Percentiles rank a stretch among this genome's conserved stretches.
phyloP scores from a whole-genome alignment of 208 protist genomes.

The Angomonas deanei region DNA sequence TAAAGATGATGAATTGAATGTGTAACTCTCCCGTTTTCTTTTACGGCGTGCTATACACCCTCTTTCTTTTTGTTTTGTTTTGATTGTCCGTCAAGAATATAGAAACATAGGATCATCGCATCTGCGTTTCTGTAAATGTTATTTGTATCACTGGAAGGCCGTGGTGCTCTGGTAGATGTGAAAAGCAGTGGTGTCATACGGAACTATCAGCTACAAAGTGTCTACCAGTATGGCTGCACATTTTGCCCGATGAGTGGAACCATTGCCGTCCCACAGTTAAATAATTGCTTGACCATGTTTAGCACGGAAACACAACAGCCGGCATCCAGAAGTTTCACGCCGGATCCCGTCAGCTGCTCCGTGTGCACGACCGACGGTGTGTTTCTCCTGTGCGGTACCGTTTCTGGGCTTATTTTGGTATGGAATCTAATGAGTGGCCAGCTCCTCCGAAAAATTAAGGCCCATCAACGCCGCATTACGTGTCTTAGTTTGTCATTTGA shows the following conservation, averaged over 20 bases:
- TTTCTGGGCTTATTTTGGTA: constrained; percentile 51
- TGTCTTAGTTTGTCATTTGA: constrained; percentile 50
- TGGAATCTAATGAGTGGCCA: constrained; percentile 70
- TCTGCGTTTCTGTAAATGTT: constrained; percentile 39
- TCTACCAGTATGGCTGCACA: constrained; percentile 20
- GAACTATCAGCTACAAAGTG: constrained; percentile 33
- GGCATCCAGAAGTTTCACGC: constrained; percentile 61
- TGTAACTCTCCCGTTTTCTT: not conserved
- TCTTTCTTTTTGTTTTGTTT: constrained; percentile 8
- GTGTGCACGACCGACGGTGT: constrained; percentile 48
- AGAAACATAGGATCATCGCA: not conserved
- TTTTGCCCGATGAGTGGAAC: constrained; percentile 37
- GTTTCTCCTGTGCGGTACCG: constrained; percentile 57
- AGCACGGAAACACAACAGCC: constrained; percentile 61
- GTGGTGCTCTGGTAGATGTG: constrained; percentile 49
- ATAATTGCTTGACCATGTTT: constrained; percentile 54
- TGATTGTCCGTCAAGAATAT: not conserved
- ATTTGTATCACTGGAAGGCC: constrained; percentile 49
- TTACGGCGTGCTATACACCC: not conserved
- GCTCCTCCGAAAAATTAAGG: constrained; percentile 55
- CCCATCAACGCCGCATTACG: constrained; percentile 48
- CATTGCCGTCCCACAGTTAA: constrained; percentile 46
- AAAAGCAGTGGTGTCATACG: constrained; percentile 39
- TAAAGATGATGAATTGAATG: not conserved
- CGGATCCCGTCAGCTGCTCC: constrained; percentile 47